Percentiles rank a stretch among this genome's conserved stretches.
Conservation (phyloP, 768 basidiomycete genomes). For the Russula griseocarnosa region DNA sequence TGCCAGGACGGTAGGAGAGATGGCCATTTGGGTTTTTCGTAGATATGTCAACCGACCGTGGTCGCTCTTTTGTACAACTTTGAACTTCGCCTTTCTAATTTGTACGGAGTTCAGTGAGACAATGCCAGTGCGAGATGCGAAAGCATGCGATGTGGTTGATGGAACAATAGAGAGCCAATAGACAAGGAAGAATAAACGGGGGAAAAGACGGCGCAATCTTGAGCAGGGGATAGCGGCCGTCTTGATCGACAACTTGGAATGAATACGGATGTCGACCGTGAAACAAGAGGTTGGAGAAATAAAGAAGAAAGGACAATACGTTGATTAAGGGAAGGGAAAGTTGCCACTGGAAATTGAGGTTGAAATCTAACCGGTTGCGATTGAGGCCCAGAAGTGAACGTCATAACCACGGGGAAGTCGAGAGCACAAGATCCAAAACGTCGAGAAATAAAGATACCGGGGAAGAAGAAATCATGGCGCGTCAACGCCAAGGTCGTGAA, state of each 20-base stretch:
- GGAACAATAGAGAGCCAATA: slow-evolving; percentile 27
- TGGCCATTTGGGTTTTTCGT: slow-evolving; percentile 31
- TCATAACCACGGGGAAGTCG: slow-evolving; percentile 23
- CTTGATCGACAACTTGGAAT: slow-evolving; percentile 41
- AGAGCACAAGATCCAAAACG: slow-evolving; percentile 36
- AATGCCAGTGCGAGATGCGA: slow-evolving; percentile 37
- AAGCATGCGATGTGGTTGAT: slow-evolving; percentile 28
- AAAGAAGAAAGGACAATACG: slow-evolving; percentile 32
- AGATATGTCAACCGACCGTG: slow-evolving; percentile 32
- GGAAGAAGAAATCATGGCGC: slow-evolving; percentile 24
- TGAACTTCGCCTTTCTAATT: slow-evolving; percentile 31
- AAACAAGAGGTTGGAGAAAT: slow-evolving; percentile 11
- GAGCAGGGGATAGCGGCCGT: slow-evolving; percentile 27
- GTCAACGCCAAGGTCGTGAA: slow-evolving; percentile 29
- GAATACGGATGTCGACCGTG: slow-evolving; percentile 42
- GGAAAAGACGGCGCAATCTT: slow-evolving; percentile 23
- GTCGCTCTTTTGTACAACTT: slow-evolving; percentile 41
- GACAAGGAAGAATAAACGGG: slow-evolving; percentile 2
- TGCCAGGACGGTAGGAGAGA: slow-evolving; percentile 32
- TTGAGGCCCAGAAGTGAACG: slow-evolving; percentile 35
- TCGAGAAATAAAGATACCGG: slow-evolving; percentile 45
- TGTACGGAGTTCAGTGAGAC: slow-evolving; percentile 33
- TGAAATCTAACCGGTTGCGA: slow-evolving; percentile 31
- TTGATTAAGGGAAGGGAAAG: slow-evolving; percentile 30
- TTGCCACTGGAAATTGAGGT: slow-evolving; percentile 29